phyloP scores from a whole-genome alignment of 768 basidiomycete species.

The Lactifluus pinguis region DNA sequence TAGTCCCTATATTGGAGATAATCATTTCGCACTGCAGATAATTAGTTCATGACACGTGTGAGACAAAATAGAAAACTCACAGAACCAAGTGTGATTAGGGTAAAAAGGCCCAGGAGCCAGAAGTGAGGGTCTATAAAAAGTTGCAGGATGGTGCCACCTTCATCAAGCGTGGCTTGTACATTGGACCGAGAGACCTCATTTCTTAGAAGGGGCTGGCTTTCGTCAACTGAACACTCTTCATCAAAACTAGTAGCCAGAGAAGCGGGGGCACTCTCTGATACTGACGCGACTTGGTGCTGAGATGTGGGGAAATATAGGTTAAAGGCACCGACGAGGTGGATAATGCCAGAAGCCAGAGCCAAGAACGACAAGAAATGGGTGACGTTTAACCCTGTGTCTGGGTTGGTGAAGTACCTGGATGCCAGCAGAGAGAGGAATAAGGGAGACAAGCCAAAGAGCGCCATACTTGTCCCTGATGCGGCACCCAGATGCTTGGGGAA shows the following conservation, averaged over 20 bases:
- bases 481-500: slow-evolving; percentile 60
- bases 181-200: slow-evolving; percentile 20
- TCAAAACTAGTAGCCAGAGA: slow-evolving; percentile 18
- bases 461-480: slow-evolving; percentile 57
- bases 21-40: slow-evolving; percentile 51
- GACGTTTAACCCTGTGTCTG: slow-evolving; percentile 36
- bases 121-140: slow-evolving; percentile 50
- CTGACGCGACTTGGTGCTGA: not conserved
- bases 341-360: slow-evolving; percentile 41
- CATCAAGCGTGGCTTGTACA: slow-evolving; percentile 22
- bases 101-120: slow-evolving; percentile 50
- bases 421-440: slow-evolving; percentile 61
- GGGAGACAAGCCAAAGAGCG: slow-evolving; percentile 76
- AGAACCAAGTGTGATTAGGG: slow-evolving; percentile 51
- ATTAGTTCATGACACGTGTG: not conserved
- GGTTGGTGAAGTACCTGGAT: slow-evolving; percentile 47
- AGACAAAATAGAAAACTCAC: slow-evolving; percentile 34
- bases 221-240: slow-evolving; percentile 9
- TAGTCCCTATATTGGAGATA: slow-evolving; percentile 73
- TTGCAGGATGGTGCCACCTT: slow-evolving; percentile 30
- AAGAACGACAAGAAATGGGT: slow-evolving; percentile 49
- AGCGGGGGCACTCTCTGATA: slow-evolving; percentile 10
- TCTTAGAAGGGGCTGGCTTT: slow-evolving; percentile 25
- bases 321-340: slow-evolving; percentile 45
- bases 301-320: slow-evolving; percentile 30